phyloP scores from a whole-genome alignment of 2,329 filamentous ascomycete species.

The Tolypocladium tundrense region DNA sequence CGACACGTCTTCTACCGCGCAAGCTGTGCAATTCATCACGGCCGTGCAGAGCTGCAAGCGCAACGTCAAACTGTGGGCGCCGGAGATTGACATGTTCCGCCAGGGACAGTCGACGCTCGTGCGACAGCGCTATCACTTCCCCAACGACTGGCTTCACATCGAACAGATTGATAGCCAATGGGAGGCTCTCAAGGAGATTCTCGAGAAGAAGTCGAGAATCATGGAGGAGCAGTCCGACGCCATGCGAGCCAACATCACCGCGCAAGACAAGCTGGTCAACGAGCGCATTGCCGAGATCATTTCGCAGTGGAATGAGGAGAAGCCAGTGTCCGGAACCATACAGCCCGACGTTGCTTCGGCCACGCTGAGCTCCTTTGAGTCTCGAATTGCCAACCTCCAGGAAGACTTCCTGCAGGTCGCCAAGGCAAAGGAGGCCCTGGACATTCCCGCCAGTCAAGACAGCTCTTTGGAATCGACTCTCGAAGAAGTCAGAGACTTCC shows the following conservation, averaged over 20 bases:
- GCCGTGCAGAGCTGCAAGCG: slow-evolving; percentile 94
- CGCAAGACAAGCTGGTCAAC: slow-evolving; percentile 83
- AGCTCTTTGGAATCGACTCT: slow-evolving; percentile 76
- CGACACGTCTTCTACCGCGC: slow-evolving; percentile 88
- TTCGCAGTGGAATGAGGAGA: slow-evolving; percentile 86
- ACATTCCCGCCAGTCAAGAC: slow-evolving; percentile 71
- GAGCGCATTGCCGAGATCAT: slow-evolving; percentile 83
- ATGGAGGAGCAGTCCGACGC: slow-evolving; percentile 95
- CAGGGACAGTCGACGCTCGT: slow-evolving; percentile 89
- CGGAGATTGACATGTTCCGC: slow-evolving; percentile 90
- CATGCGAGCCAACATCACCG: slow-evolving; percentile 84
- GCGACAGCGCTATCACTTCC: slow-evolving; percentile 88
- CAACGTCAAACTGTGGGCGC: slow-evolving; percentile 87
- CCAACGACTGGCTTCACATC: slow-evolving; percentile 87
- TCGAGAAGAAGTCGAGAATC: slow-evolving; percentile 86
- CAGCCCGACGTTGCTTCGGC: slow-evolving; percentile 80
- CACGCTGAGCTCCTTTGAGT: slow-evolving; percentile 73
- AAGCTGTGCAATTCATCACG: slow-evolving; percentile 97
- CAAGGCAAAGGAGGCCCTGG: slow-evolving; percentile 92
- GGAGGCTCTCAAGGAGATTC: slow-evolving; percentile 83
- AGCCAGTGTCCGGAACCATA: slow-evolving; percentile 90
- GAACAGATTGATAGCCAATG: slow-evolving; percentile 96
- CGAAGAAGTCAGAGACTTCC: slow-evolving; percentile 97
- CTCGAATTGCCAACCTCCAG: slow-evolving; percentile 73
- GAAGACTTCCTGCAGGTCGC: slow-evolving; percentile 87